These are phyloP conservation scores for Naegleria fowleri DNA, from an alignment of 208 protist genomes.

Conservation along the genomic window DNA sequence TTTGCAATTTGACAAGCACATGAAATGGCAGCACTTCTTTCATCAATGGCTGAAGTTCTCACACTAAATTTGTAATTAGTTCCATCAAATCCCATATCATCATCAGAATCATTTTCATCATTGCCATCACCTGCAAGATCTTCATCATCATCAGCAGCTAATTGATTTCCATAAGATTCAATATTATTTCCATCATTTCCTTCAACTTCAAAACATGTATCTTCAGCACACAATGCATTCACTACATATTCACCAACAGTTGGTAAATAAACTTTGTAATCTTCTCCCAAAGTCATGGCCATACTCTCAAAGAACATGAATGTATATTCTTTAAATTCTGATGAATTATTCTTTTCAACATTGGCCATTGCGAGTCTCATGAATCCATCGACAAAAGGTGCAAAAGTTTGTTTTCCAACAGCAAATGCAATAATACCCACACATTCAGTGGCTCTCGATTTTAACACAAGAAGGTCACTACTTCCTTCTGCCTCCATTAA, in stretches of 20 bases:
- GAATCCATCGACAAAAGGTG: slow-evolving; percentile 18
- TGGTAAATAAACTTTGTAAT: background rate
- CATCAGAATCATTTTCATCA: slow-evolving; percentile 22
- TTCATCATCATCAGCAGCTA: background rate
- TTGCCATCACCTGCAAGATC: background rate
- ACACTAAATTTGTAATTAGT: background rate
- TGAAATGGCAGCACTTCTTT: slow-evolving; percentile 33
- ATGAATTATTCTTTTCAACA: slow-evolving; percentile 27
- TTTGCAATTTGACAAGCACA: slow-evolving; percentile 11
- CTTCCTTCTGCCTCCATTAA: background rate
- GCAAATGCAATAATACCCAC: slow-evolving; percentile 67
- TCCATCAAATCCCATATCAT: slow-evolving; percentile 21
- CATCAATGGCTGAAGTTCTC: slow-evolving; percentile 33
- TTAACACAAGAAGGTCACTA: slow-evolving; percentile 37
- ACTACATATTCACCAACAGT: slow-evolving; percentile 18
- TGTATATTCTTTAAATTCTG: slow-evolving; percentile 35
- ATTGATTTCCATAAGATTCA: background rate
- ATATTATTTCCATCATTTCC: background rate
- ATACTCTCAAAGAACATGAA: slow-evolving; percentile 39
- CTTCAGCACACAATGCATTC: background rate
- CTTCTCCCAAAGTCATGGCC: slow-evolving; percentile 29
- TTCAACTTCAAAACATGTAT: slow-evolving; percentile 23
- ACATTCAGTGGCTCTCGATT: slow-evolving; percentile 74
- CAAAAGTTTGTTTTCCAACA: slow-evolving; percentile 67
- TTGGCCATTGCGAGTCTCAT: slow-evolving; percentile 20